Conservation (phyloP, 805 yeast species). For the Ogataea wickerhamii region DNA sequence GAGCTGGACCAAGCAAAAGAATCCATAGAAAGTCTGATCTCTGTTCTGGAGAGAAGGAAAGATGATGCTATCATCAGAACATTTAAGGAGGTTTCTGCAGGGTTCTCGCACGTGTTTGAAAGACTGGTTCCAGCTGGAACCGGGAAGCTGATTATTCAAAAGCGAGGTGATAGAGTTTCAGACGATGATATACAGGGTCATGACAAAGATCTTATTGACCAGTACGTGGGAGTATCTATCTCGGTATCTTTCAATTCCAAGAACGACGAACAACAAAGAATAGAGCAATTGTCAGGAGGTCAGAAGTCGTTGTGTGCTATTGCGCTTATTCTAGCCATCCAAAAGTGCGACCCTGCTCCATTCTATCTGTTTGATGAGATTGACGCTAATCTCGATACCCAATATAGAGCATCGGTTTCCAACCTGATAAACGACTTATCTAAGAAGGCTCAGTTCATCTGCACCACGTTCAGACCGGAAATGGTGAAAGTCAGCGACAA, state of each 20-base stretch:
- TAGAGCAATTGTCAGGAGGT: conserved; percentile 94
- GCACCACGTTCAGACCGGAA: conserved; percentile 95
- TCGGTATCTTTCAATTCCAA: conserved; percentile 86
- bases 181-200: conserved; percentile 18
- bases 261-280: conserved; percentile 77
- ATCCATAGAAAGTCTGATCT: conserved; percentile 70
- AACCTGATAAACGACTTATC: conserved; percentile 64
- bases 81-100: conserved; percentile 68
- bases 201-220: conserved; percentile 38
- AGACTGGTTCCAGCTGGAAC: conserved; percentile 78
- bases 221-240: conserved; percentile 78
- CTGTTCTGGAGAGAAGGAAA: conserved; percentile 69
- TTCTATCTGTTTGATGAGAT: conserved; percentile 94
- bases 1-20: conserved; percentile 68
- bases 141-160: conserved; percentile 69
- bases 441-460: conserved; percentile 77
- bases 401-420: conserved; percentile 86
- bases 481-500: conserved; percentile 83
- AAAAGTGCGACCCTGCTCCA: conserved; percentile 95
- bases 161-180: conserved; percentile 25
- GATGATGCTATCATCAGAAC: conserved; percentile 78
- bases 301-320: conserved; percentile 96
- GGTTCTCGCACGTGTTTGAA: conserved; percentile 73
- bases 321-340: conserved; percentile 89
- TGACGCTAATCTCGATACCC: conserved; percentile 93